phyloP scores from a whole-genome alignment of 805 yeast species.

The Lipomyces sp. region DNA sequence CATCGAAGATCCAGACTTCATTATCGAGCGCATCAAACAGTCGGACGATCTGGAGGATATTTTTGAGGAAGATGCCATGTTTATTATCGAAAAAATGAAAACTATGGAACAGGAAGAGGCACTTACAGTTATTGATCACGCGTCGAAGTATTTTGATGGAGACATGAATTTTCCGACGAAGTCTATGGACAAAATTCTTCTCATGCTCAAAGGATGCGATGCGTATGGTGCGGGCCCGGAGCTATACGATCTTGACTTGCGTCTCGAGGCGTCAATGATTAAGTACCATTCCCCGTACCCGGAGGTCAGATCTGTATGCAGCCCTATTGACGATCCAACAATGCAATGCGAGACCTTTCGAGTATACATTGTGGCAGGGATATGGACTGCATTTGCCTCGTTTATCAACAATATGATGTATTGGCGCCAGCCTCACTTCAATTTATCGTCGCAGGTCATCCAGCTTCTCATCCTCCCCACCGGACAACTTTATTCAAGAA shows the following conservation, averaged over 20 bases:
- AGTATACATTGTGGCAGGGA: slow-evolving; percentile 49
- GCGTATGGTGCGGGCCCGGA: slow-evolving; percentile 8
- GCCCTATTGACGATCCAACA: slow-evolving; percentile 44
- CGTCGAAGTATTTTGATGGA: slow-evolving; percentile 41
- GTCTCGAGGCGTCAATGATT: slow-evolving; percentile 46
- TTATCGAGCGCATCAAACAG: slow-evolving; percentile 9
- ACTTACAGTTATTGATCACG: slow-evolving; percentile 39
- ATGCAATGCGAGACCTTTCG: slow-evolving; percentile 51
- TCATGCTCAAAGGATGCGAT: slow-evolving; percentile 14
- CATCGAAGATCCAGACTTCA: slow-evolving; percentile 6
- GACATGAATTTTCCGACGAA: slow-evolving; percentile 47
- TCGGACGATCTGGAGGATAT: slow-evolving; percentile 19
- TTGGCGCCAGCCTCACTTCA: slow-evolving; percentile 53
- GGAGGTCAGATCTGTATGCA: slow-evolving; percentile 45
- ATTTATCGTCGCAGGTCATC: slow-evolving; percentile 51
- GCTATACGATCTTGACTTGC: slow-evolving; percentile 35
- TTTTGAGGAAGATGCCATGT: slow-evolving; percentile 13
- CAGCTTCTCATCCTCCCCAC: slow-evolving; percentile 59
- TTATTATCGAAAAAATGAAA: slow-evolving; percentile 9
- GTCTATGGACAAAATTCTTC: slow-evolving; percentile 38
- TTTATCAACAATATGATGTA: slow-evolving; percentile 57
- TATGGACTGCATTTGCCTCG: slow-evolving; percentile 55
- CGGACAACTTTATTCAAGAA: slow-evolving; percentile 46
- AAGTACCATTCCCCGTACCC: slow-evolving; percentile 53
- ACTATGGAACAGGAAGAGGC: slow-evolving; percentile 35